Evolutionary conservation across 2,329 filamentous ascomycete species (phyloP), one percentile per base, ranked within the genome.

Genomic region (Venturia pyrina): DNA sequence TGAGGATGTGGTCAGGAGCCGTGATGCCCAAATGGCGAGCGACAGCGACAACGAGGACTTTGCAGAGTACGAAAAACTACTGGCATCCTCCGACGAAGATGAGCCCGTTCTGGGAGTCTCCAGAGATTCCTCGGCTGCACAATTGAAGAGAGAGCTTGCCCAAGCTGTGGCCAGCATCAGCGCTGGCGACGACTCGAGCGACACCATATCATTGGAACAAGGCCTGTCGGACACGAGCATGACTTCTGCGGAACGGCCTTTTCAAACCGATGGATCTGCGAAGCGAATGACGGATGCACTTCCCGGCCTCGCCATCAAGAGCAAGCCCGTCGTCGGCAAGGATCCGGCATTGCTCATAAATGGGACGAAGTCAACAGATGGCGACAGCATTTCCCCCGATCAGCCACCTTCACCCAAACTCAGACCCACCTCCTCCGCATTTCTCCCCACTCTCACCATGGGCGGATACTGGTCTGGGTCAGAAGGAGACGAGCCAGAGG

Each of bases 381-480:
- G 44, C 28, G 40, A 21, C 28, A 43, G 21, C 60, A 7, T 24
- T 11, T 48, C 21, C 40, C 15, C n/a, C 6, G 21, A 44, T 15
- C 37, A 48, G 28, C 17, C 34, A 46, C 21, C 60, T 17, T 46
- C 40, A 44, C 40, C 60, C 37, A 62, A 62, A 44, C 48, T 37
- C 32, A 66, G 43, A 64, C 32, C 65, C 10, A 75, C 71, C 32
- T 72, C 74, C 37, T 86, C 89, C 0, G 84, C 84, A 0, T 91
- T 92, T 73, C 78, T 95, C 1, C 90, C 90, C 0, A 86, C 87
- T 1, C 83, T 95, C 19, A 90, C 91, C 65, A 81, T 85, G 83
- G 88, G 87, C 24, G 89, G 89, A 66, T 96, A 93, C 77, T 84
- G 90, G 71, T 91, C 89, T 1, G 89, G 89, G 60, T 90, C 87